phyloP scores from a whole-genome alignment of 441 rosid genomes.

The Theobroma grandiflorum region DNA sequence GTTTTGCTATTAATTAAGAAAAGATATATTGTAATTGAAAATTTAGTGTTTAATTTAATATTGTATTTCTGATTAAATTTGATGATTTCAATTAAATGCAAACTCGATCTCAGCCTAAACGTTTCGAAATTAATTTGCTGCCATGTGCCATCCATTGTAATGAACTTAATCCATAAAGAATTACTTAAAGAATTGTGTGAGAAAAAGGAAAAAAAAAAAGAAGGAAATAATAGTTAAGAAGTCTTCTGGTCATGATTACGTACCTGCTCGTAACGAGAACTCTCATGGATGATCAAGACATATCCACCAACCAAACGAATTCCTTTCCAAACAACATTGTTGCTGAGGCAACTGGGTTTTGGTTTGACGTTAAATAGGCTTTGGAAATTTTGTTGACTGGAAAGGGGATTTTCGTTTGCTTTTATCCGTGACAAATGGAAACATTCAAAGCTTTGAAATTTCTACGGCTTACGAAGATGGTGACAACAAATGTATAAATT shows the following conservation, averaged over 20 bases:
- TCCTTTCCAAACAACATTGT: not conserved
- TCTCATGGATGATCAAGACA: not conserved
- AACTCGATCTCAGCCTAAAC: too few species aligned
- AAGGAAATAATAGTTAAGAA: not conserved
- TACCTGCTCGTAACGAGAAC: not conserved
- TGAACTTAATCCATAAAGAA: too few species aligned
- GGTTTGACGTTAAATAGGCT: not conserved
- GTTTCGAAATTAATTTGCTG: not conserved
- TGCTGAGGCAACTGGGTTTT: not conserved
- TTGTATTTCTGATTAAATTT: too few species aligned
- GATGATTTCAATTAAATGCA: too few species aligned
- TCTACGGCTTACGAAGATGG: too few species aligned
- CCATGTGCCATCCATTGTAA: too few species aligned
- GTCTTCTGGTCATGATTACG: not conserved
- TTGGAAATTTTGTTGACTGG: not conserved
- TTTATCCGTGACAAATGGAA: not conserved
- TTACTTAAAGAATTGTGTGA: not conserved
- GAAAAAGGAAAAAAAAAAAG: not conserved
- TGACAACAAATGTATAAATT: too few species aligned
- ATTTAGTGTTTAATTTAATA: too few species aligned
- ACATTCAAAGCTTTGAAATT: not conserved
- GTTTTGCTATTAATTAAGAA: too few species aligned
- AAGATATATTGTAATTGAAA: too few species aligned
- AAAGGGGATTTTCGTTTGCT: not conserved
- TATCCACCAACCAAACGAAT: not conserved